Conservation (phyloP, 441 rosid genomes). For the Dalechampia spathulata region DNA sequence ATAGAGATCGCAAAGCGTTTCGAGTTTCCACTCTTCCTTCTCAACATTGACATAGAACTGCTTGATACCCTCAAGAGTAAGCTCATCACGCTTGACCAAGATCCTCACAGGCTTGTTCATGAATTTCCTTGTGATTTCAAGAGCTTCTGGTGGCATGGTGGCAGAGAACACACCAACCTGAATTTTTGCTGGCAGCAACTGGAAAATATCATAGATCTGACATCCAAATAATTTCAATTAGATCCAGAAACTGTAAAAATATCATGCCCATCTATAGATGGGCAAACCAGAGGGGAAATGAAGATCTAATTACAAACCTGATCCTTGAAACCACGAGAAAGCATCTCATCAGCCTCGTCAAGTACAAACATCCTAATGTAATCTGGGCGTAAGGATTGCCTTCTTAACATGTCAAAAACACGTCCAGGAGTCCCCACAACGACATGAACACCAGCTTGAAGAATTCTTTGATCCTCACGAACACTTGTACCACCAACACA, state of each 20-base stretch:
- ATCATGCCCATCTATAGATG: neutral
- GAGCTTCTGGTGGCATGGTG: conserved; percentile 81
- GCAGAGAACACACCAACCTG: conserved; percentile 79
- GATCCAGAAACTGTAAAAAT: too few species aligned
- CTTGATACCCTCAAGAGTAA: conserved; percentile 71
- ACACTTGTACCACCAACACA: conserved; percentile 86
- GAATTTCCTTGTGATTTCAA: conserved; percentile 79
- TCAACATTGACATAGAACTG: conserved; percentile 72
- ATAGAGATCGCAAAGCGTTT: conserved; percentile 74
- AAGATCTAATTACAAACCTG: conserved; percentile 37
- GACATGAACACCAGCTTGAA: conserved; percentile 71
- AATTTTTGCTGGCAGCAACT: conserved; percentile 56
- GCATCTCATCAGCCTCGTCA: conserved; percentile 88
- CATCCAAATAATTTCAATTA: too few species aligned
- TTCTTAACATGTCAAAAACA: conserved; percentile 75
- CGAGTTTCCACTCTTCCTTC: conserved; percentile 82
- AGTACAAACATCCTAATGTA: conserved; percentile 67
- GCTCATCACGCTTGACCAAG: conserved; percentile 76
- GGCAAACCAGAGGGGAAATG: neutral
- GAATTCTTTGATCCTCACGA: conserved; percentile 71
- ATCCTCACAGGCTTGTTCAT: conserved; percentile 77
- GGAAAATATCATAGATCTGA: conserved; percentile 78
- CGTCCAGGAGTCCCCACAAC: conserved; percentile 90
- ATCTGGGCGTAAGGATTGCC: conserved; percentile 72
- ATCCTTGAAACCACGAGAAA: conserved; percentile 77